Evolutionary conservation across 169 alveolate species (phyloP).

Genomic region (Plasmodium vinckei): DNA sequence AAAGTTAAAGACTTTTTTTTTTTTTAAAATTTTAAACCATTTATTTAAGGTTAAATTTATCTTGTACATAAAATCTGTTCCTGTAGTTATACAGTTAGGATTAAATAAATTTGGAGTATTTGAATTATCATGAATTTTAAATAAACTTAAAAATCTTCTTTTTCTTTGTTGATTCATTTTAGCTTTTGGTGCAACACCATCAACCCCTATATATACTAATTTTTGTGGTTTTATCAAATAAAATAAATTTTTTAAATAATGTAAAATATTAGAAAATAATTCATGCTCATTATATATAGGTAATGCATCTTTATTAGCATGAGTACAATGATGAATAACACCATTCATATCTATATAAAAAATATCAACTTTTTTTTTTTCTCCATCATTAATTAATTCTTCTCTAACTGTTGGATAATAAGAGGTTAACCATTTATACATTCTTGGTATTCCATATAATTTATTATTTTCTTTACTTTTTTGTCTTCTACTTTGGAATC

Average conservation of each 20-base stretch:
- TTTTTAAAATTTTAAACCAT: conserved; percentile 82
- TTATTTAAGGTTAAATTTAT: conserved; percentile 76
- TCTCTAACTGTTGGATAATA: conserved; percentile 72
- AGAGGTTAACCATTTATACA: conserved; percentile 69
- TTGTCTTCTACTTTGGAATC: not conserved
- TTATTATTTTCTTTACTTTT: not conserved
- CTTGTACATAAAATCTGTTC: conserved; percentile 95
- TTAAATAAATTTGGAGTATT: conserved; percentile 78
- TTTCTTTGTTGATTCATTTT: conserved; percentile 96
- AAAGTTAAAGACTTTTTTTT: conserved; percentile 88
- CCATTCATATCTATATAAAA: conserved; percentile 97
- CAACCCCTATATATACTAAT: conserved; percentile 93
- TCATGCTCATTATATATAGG: conserved; percentile 68
- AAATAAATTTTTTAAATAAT: conserved; percentile 92
- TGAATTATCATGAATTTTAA: conserved; percentile 84
- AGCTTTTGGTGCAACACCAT: conserved; percentile 99
- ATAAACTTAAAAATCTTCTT: conserved; percentile 93
- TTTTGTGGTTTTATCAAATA: conserved; percentile 92
- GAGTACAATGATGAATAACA: conserved; percentile 95
- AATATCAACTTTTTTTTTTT: conserved; percentile 86
- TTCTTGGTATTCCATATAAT: conserved; percentile 55
- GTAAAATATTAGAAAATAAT: conserved; percentile 86
- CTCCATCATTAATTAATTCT: conserved; percentile 30
- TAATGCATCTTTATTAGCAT: conserved; percentile 84
- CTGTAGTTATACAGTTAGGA: conserved; percentile 96